These are phyloP conservation scores for Schizophyllum commune DNA, from an alignment of 1,284 basidiomycete genomes.

Conservation along the genomic window DNA sequence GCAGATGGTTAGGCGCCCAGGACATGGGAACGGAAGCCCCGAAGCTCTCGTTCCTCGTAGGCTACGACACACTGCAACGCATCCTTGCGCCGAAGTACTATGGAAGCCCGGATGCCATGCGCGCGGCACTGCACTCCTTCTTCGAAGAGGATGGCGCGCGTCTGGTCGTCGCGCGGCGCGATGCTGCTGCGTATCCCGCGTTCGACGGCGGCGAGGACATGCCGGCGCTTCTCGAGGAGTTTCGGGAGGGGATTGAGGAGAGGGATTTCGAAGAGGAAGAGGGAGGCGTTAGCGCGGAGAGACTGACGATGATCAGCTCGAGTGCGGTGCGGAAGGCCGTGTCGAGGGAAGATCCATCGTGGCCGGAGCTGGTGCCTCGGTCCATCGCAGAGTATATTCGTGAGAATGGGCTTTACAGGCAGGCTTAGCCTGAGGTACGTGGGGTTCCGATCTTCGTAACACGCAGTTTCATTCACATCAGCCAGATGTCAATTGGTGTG, in stretches of 20 bases:
- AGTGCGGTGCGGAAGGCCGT: conserved; percentile 59
- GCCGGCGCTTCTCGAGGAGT: conserved; percentile 43
- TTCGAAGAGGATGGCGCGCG: conserved; percentile 59
- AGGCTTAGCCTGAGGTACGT: too few relatives aligned
- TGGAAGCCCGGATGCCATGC: conserved; percentile 39
- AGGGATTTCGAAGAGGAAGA: conserved; percentile 54
- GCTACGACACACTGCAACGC: conserved; percentile 84
- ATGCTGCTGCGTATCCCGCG: conserved; percentile 15
- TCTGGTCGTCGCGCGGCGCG: conserved; percentile 66
- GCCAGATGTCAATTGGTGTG: too few relatives aligned
- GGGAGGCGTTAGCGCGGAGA: conserved; percentile 13
- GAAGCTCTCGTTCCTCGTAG: conserved; percentile 66
- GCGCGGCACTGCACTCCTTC: conserved; percentile 48
- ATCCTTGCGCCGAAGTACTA: conserved; percentile 83
- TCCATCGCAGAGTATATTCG: conserved; percentile 32
- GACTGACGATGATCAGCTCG: conserved; percentile 50
- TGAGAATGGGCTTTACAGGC: not conserved
- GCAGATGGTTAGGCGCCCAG: conserved; percentile 34
- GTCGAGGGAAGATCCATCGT: conserved; percentile 21
- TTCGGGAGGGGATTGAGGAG: conserved; percentile 40
- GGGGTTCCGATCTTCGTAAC: too few relatives aligned
- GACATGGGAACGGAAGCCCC: not conserved
- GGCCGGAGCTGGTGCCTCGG: conserved; percentile 34
- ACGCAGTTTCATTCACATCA: too few relatives aligned
- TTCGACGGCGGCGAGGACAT: conserved; percentile 16